Conservation (phyloP, 495 filamentous ascomycete species). For the Recurvomyces mirabilis region DNA sequence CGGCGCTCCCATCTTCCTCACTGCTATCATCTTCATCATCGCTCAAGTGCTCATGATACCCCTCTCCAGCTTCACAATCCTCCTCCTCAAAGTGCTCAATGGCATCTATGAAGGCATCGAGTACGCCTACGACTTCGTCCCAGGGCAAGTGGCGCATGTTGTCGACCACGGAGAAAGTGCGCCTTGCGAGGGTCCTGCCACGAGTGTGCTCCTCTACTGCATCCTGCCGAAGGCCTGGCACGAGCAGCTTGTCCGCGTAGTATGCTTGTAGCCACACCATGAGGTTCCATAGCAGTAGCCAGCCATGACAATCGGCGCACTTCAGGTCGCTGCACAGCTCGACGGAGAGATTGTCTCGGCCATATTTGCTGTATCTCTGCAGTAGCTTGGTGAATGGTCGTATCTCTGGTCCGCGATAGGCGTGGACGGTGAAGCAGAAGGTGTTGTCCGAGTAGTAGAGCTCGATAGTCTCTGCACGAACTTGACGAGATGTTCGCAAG, state of each 20-base stretch:
- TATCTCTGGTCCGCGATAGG: not conserved
- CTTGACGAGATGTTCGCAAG: not conserved
- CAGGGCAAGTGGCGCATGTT: not conserved
- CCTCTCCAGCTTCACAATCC: not conserved
- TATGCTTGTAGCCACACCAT: not conserved
- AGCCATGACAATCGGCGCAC: not conserved
- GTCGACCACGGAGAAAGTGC: not conserved
- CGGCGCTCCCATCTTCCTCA: not conserved
- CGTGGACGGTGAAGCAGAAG: not conserved
- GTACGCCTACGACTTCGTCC: not conserved
- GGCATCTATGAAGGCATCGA: not conserved
- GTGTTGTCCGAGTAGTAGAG: constrained; percentile 3
- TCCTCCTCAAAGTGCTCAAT: not conserved
- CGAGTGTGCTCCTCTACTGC: not conserved
- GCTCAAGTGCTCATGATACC: not conserved
- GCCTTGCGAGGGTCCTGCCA: not conserved
- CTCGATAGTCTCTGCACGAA: not conserved
- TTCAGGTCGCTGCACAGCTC: not conserved
- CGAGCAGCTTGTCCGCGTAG: not conserved
- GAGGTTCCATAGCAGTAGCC: not conserved
- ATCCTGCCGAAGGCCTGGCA: not conserved
- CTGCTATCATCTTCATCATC: not conserved
- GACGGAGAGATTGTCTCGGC: not conserved
- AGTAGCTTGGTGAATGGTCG: not conserved
- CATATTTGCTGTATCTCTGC: not conserved